Evolutionary conservation across 2,329 filamentous ascomycete species (phyloP), one percentile per base, ranked within the genome.

Genomic region (Pseudogymnoascus verrucosus): DNA sequence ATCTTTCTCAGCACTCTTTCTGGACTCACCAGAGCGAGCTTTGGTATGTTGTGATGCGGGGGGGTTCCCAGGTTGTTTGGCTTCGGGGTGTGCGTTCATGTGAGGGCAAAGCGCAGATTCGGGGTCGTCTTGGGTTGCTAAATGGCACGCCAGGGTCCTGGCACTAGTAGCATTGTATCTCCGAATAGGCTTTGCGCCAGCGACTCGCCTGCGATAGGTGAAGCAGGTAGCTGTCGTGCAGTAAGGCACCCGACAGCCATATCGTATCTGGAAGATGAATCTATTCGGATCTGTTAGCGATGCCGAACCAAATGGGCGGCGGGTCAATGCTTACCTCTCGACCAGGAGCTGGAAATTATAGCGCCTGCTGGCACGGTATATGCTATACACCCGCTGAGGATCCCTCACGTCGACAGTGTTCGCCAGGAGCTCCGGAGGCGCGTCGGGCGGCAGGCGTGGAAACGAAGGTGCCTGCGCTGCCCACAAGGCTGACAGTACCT

Each of bases 161-260:
- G 92, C 91, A 70, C 91, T 96, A 54, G 91, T 85, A 21, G 88
- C 83, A 64, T 89, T 96, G 70, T 93, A 95, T 70, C 88, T 84
- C 65, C 91, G 87, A 69, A 91, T 83, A 2, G 91, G 91, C 0
- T 83, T 83, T 67, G 85, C 84, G 36, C 82, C 84, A 26, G 85
- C 82, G 42, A 87, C 77, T 68, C 89, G 84, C 74, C 84, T 89
- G 63, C 89, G 86, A 73, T 85, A 91, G 66, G 87, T 91, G 71
- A 93, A 89, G 77, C 92, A 96, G 12, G 90, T 93, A 12, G 90
- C 77, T 1, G 87, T 93, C 37, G 79, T 80, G 76, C 92, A 96
- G 61, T 81, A 78, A 62, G 81, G 78, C 67, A 83, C 84, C 66
- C 84, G 85, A 73, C 92, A 96, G 67, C 92, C 92, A 68, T 89